phyloP scores from a whole-genome alignment of 805 yeast species.

The Saturnispora besseyi region DNA sequence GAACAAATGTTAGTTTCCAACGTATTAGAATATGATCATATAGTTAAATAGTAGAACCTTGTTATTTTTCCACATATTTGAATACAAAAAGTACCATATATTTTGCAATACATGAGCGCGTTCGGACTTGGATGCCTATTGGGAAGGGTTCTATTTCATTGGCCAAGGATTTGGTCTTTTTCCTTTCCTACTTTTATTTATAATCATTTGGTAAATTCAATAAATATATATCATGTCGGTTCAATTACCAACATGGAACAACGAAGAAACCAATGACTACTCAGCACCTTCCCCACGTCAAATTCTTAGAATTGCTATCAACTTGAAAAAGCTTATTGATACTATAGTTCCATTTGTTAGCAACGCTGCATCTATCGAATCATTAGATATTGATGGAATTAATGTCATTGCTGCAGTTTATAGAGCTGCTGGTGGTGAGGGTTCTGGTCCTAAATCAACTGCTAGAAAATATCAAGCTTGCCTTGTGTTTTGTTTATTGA shows the following conservation, averaged over 20 bases:
- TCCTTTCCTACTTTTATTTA: neutral
- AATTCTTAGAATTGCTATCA: conserved; percentile 57
- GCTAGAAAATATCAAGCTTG: conserved; percentile 58
- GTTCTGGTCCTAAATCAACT: conserved; percentile 48
- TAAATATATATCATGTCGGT: conserved; percentile 2
- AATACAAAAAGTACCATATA: too few species aligned
- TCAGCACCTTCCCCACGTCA: conserved; percentile 55
- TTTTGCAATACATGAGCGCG: too few species aligned
- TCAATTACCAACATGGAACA: conserved; percentile 20
- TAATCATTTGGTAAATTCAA: neutral
- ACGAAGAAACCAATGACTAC: conserved; percentile 28
- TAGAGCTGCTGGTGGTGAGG: conserved; percentile 75
- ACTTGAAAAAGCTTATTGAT: conserved; percentile 67
- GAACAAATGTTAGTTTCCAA: too few species aligned
- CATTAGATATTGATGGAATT: conserved; percentile 42
- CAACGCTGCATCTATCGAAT: conserved; percentile 32
- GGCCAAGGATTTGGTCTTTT: neutral
- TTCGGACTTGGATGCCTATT: too few species aligned
- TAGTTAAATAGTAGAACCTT: too few species aligned
- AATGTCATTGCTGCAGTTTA: conserved; percentile 51
- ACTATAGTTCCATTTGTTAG: conserved; percentile 49
- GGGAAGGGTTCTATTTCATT: neutral
- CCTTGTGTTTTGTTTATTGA: conserved; percentile 59
- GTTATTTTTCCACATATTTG: too few species aligned
- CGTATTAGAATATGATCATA: too few species aligned